Base-by-base conservation (phyloP, 768 basidiomycete genomes). In the Podaxis sp. region DNA sequence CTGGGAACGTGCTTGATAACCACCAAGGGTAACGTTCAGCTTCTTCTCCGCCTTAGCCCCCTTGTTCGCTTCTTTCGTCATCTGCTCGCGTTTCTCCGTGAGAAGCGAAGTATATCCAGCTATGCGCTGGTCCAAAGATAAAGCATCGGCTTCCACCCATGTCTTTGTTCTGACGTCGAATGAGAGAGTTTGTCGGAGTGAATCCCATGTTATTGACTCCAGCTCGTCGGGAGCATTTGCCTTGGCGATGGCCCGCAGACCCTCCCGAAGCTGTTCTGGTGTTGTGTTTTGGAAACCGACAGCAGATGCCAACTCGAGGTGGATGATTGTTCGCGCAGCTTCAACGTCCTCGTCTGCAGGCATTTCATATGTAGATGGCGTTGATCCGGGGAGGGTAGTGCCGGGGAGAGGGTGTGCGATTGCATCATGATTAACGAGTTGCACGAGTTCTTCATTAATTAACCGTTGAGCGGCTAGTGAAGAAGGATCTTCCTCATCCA, bases 31-130 rank as follows among this genome's bases (percentile, higher is more conserved):
- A 61, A 94, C 85, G 8, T 80, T 83, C 9, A 98, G 84, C 73
- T 94, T 96, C 84, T 95, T 97, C 80, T 98, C 96, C 4, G 81
- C 71, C 79, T 97, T 98, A 22, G 83, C 74, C 0, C 91, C 90
- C 71, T 90, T 93, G 58, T 80, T 83, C 0, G 92, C 91, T 70
- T 96, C 91, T 70, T 85, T 86, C 37, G 86, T 76, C 88, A 99
- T 94, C 55, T 76, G 73, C 15, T 88, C 88, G 27, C 88, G 85
- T 59, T 80, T 80, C 55, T 85, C 80, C 6, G 84, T 80, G 60
- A 96, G 78, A 40, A 90, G 75, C 5, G 80, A 72, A 0, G 78
- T 71, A 68, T 91, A 88, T 0, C 93, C 94, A 1, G 81, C 79
- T 41, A 86, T 77, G 9, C 89, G 86, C 38, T 81, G 78, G 27